phyloP scores from a whole-genome alignment of 2,329 filamentous ascomycete genomes.

The Pyricularia pennisetigena region DNA sequence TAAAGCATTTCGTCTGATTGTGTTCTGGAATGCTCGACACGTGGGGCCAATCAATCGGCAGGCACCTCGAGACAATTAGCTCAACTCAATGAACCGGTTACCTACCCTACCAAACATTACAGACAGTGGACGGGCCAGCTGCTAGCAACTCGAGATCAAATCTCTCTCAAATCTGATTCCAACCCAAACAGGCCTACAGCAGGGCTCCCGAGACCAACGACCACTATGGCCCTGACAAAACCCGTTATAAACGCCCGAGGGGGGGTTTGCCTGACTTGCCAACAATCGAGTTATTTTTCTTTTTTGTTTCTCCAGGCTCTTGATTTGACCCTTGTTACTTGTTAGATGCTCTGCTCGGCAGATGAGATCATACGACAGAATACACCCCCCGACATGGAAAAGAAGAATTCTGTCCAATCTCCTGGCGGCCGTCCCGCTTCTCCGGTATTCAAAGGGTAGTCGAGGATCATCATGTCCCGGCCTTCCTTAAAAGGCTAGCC shows the following conservation, averaged over 20 bases:
- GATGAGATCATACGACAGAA: not conserved
- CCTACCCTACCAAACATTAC: too few relatives aligned
- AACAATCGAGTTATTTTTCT: not conserved
- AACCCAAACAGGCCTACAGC: not conserved
- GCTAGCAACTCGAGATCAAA: not conserved
- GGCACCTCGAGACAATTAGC: not conserved
- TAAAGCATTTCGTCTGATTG: not conserved
- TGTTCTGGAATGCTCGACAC: not conserved
- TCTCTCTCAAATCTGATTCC: not conserved
- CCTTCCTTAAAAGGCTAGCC: not conserved
- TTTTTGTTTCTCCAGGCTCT: not conserved
- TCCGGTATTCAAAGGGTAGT: not conserved
- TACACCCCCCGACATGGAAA: not conserved
- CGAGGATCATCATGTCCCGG: constrained; percentile 1
- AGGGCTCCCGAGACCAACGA: not conserved
- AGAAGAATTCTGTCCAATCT: not conserved
- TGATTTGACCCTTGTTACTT: not conserved
- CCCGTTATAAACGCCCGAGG: not conserved
- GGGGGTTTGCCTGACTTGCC: not conserved
- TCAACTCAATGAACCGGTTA: too few relatives aligned
- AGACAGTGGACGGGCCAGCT: not conserved
- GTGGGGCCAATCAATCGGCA: not conserved
- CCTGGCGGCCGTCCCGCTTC: not conserved
- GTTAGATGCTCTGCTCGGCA: not conserved
- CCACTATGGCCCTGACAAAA: not conserved